Percentiles rank a stretch among this genome's conserved stretches.
phyloP scores from a whole-genome alignment of 495 filamentous ascomycete species.

The Penicillium canariense region DNA sequence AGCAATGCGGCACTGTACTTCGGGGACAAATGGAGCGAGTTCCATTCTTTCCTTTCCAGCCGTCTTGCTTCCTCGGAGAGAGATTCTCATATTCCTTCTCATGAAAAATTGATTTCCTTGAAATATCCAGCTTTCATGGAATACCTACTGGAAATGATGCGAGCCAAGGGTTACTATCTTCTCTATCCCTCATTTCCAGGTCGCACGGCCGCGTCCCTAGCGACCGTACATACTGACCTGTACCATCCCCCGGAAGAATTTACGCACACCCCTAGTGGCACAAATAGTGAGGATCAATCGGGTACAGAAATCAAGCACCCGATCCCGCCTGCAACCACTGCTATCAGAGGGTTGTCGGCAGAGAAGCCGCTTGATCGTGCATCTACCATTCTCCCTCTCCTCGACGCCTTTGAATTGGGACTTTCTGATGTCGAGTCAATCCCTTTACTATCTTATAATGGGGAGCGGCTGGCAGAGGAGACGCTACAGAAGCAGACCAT shows the following conservation, averaged over 20 bases:
- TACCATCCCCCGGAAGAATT: conserved; percentile 68
- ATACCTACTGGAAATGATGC: conserved; percentile 68
- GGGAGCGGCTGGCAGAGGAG: conserved; percentile 21
- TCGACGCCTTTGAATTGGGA: conserved; percentile 30
- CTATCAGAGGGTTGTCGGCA: conserved; percentile 7
- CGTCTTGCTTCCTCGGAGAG: conserved; percentile 52
- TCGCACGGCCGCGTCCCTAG: conserved; percentile 46
- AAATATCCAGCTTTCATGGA: conserved; percentile 76
- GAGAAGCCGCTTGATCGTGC: conserved; percentile 23
- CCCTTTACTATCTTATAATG: conserved; percentile 38
- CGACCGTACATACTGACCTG: conserved; percentile 70
- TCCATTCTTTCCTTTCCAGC: conserved; percentile 69
- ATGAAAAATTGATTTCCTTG: conserved; percentile 48
- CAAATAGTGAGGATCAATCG: conserved; percentile 15
- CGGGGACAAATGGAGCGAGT: conserved; percentile 77
- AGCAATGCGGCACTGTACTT: conserved; percentile 77
- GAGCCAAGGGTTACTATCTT: conserved; percentile 68
- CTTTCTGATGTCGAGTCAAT: conserved; percentile 34
- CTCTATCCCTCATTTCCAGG: conserved; percentile 64
- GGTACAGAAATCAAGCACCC: no score
- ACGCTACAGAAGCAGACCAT: conserved; percentile 17
- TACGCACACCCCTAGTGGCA: neutral
- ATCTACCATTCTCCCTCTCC: conserved; percentile 32
- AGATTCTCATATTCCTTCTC: conserved; percentile 12
- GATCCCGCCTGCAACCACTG: conserved; percentile 1